Conservation (phyloP, 441 rosid species). For the Jatropha podagrica region DNA sequence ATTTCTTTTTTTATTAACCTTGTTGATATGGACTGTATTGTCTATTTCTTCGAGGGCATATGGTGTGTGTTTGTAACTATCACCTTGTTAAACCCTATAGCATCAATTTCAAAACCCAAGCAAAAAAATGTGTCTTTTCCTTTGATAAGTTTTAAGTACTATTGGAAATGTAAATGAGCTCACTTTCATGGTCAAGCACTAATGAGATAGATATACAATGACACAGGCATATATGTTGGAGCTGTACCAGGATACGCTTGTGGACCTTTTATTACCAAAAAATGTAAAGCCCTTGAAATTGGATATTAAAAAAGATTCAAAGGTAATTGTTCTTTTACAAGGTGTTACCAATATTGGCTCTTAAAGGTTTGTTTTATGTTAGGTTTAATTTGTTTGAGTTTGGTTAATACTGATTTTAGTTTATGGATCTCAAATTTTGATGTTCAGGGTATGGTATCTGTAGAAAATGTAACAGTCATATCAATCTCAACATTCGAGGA, state of each 20-base stretch:
- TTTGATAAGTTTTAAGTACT: neutral
- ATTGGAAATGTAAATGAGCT: neutral
- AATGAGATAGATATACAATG: constrained; percentile 21
- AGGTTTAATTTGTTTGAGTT: neutral
- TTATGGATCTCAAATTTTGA: constrained; percentile 14
- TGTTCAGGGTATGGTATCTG: constrained; percentile 84
- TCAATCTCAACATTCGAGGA: constrained; percentile 78
- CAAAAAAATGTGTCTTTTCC: neutral
- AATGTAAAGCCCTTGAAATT: constrained; percentile 63
- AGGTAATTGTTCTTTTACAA: constrained; percentile 45
- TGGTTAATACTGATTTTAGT: neutral
- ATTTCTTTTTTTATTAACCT: neutral
- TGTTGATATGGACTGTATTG: neutral
- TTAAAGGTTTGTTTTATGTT: neutral
- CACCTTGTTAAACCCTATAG: neutral
- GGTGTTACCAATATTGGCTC: neutral
- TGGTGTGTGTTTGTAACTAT: neutral
- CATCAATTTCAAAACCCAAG: neutral
- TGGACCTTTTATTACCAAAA: constrained; percentile 81
- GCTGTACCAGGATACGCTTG: constrained; percentile 90
- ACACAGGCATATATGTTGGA: constrained; percentile 94
- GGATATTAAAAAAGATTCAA: constrained; percentile 89
- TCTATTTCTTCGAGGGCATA: neutral
- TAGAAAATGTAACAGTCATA: constrained; percentile 80
- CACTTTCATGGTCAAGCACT: neutral